Evolutionary conservation across 2,329 filamentous ascomycete genomes (phyloP).

Genomic region (Monosporascus sp.): DNA sequence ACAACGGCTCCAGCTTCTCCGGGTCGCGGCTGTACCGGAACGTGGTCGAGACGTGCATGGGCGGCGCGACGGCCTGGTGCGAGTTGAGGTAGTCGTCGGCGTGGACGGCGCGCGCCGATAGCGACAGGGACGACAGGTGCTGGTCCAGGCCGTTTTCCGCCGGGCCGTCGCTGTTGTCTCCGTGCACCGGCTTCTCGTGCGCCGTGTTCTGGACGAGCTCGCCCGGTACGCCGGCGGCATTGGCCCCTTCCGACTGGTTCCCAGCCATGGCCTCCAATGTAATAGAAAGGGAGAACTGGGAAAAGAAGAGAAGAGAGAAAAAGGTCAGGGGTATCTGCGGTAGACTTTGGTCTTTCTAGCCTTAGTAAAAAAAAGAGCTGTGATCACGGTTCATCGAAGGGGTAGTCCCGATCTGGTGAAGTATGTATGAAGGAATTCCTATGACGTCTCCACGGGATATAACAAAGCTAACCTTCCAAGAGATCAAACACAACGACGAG

Average conservation of each 20-base stretch:
- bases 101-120: slow-evolving; percentile 72
- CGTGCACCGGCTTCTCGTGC: slow-evolving; percentile 7
- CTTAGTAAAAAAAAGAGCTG: too few species aligned
- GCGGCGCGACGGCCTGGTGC: slow-evolving; percentile 76
- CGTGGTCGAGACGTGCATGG: slow-evolving; percentile 86
- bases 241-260: neutral
- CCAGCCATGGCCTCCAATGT: neutral
- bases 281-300: too few species aligned
- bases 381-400: too few species aligned
- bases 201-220: neutral
- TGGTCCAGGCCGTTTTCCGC: slow-evolving; percentile 24
- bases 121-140: slow-evolving; percentile 36
- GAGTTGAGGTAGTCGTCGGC: slow-evolving; percentile 73
- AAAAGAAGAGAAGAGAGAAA: too few species aligned
- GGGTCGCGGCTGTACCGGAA: slow-evolving; percentile 77
- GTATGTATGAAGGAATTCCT: too few species aligned
- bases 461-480: too few species aligned
- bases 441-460: too few species aligned
- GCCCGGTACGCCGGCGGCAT: too few species aligned
- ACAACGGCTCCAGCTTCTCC: slow-evolving; percentile 49
- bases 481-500: too few species aligned
- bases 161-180: slow-evolving; percentile 7
- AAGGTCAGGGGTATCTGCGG: neutral
- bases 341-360: neutral
- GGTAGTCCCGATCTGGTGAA: too few species aligned